These are phyloP conservation scores for Colletotrichum lupini DNA, from an alignment of 2,329 filamentous ascomycete genomes.

Conservation along the genomic window DNA sequence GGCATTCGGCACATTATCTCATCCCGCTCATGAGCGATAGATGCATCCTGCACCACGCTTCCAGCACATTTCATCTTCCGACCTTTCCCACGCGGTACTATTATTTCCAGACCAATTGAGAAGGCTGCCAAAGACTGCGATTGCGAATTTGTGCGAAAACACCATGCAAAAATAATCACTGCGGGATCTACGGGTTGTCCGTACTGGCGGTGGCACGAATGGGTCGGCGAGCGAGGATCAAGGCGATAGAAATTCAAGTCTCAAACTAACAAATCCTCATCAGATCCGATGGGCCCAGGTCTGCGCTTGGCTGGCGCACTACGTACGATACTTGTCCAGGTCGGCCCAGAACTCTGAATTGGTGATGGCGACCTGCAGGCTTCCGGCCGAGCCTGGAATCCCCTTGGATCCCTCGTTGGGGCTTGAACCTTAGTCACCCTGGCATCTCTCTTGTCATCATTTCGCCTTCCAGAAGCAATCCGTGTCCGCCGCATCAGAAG, in stretches of 20 bases:
- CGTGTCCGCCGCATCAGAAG: constrained; percentile 8
- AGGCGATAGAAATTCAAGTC: constrained; percentile 10
- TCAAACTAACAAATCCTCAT: constrained; percentile 16
- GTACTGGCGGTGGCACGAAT: neutral
- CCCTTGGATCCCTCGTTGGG: constrained; percentile 12
- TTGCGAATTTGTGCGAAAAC: constrained; percentile 1
- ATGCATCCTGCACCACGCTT: neutral
- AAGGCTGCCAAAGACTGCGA: neutral
- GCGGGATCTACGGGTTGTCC: constrained; percentile 10
- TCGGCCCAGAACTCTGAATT: constrained; percentile 32
- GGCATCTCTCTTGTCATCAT: constrained; percentile 6
- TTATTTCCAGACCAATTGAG: neutral
- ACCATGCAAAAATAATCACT: neutral
- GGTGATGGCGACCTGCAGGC: constrained; percentile 17
- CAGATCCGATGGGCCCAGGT: constrained; percentile 4
- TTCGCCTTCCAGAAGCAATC: neutral
- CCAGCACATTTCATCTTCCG: neutral
- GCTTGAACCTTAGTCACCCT: constrained; percentile 1
- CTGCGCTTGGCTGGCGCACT: constrained; percentile 25
- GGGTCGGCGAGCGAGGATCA: constrained; percentile 25
- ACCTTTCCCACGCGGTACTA: neutral
- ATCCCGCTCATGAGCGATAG: neutral
- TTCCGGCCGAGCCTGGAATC: constrained; percentile 23
- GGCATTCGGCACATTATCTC: neutral
- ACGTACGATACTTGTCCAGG: constrained; percentile 19